phyloP scores from a whole-genome alignment of 2,329 filamentous ascomycete species.

The Neopestalotiopsis clavispora region DNA sequence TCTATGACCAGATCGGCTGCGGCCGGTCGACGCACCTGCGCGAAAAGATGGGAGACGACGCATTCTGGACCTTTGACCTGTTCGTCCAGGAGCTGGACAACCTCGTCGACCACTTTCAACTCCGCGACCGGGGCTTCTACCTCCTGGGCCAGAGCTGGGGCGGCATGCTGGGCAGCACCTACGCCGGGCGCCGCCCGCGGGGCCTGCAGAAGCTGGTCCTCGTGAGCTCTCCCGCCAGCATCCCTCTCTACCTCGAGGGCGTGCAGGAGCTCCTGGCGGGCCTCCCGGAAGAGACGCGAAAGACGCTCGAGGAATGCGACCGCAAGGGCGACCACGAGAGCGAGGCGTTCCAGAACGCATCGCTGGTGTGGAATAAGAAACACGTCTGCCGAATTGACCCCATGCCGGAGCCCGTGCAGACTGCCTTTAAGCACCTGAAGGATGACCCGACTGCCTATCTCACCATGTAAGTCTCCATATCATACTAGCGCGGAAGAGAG shows the following conservation, averaged over 20 bases:
- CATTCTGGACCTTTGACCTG: slow-evolving; percentile 23
- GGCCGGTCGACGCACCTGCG: slow-evolving; percentile 25
- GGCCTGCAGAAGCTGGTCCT: not conserved
- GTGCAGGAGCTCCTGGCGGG: not conserved
- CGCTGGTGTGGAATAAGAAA: not conserved
- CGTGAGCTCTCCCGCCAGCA: not conserved
- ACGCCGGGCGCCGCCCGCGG: slow-evolving; percentile 7
- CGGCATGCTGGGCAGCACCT: slow-evolving; percentile 24
- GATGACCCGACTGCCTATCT: not conserved
- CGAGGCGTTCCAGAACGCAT: not conserved
- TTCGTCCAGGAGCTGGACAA: slow-evolving; percentile 27
- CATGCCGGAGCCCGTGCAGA: not conserved
- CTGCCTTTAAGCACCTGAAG: not conserved
- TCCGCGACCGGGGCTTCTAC: slow-evolving; percentile 22
- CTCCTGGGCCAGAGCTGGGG: slow-evolving; percentile 27
- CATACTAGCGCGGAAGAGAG: not conserved
- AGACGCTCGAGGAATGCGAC: not conserved
- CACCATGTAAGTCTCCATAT: slow-evolving; percentile 2
- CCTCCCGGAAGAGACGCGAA: not conserved
- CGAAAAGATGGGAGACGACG: slow-evolving; percentile 21
- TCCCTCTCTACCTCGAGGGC: not conserved
- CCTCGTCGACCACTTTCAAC: slow-evolving; percentile 20
- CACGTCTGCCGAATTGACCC: not conserved
- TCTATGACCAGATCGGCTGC: slow-evolving; percentile 29
- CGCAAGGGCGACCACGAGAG: not conserved